These are phyloP conservation scores for Persicaria maculosa DNA, from an alignment of 148 eudicot species.

Conservation along the genomic window DNA sequence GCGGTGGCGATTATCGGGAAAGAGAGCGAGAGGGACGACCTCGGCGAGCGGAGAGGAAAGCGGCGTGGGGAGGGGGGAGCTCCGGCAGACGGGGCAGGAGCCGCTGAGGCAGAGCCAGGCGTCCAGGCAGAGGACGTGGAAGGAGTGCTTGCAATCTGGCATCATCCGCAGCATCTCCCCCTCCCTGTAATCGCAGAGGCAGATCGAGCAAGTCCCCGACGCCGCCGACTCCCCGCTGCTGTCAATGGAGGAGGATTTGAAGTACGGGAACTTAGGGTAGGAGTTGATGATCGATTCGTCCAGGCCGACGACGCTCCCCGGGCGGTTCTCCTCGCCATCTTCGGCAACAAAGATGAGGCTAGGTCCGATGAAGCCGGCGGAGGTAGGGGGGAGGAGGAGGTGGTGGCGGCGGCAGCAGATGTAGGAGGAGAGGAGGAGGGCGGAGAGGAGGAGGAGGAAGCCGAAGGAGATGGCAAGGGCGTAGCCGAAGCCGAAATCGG, in stretches of 20 bases:
- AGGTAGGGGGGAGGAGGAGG: conserved; percentile 15
- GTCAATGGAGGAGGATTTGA: conserved; percentile 7
- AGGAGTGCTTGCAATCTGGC: conserved; percentile 78
- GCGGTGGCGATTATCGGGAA: conserved; percentile 68
- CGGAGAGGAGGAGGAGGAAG: conserved; percentile 71
- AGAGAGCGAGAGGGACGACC: conserved; percentile 79
- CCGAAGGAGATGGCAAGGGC: conserved; percentile 67
- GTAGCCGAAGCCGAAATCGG: conserved; percentile 63
- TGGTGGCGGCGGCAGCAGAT: conserved; percentile 43
- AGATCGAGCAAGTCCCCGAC: conserved; percentile 50
- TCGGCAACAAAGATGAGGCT: conserved; percentile 81
- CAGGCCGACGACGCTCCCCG: conserved; percentile 47
- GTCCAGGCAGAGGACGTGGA: conserved; percentile 66
- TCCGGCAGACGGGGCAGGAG: conserved; percentile 84
- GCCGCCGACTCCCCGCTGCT: conserved; percentile 15
- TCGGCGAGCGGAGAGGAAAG: conserved; percentile 77
- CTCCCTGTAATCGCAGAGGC: conserved; percentile 76
- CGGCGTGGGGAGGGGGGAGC: conserved; percentile 88
- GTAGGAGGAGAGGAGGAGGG: conserved; percentile 60
- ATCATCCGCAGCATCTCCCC: conserved; percentile 77
- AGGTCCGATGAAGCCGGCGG: conserved; percentile 45
- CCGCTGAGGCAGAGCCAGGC: conserved; percentile 81
- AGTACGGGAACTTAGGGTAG: conserved; percentile 59
- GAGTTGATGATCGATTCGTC: conserved; percentile 59
- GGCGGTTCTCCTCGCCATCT: conserved; percentile 30